Conservation (phyloP, 306 rosid species). For the Fragaria iinumae region DNA sequence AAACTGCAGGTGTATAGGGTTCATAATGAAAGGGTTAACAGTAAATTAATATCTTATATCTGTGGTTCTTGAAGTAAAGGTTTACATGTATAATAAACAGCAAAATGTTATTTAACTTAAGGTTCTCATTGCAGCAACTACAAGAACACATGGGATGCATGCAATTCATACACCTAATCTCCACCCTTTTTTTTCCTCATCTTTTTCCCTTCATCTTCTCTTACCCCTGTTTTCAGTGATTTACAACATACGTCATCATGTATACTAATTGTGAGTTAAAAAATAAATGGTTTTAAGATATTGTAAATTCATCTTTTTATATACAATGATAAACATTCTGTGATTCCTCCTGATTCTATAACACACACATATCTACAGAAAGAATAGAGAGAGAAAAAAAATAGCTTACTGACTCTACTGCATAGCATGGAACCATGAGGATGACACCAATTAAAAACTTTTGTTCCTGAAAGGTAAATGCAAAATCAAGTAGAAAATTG, state of each 20-base stretch:
- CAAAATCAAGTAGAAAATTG: slow-evolving; percentile 12
- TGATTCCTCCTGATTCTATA: neutral
- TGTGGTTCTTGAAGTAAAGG: neutral
- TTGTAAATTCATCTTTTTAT: neutral
- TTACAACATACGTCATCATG: neutral
- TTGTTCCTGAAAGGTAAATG: slow-evolving; percentile 57
- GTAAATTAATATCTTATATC: neutral
- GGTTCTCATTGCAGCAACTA: neutral
- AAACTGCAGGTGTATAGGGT: neutral
- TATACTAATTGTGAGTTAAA: neutral
- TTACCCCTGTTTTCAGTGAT: neutral
- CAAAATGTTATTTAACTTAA: neutral
- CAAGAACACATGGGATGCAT: neutral
- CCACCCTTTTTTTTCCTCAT: neutral
- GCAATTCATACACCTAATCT: neutral
- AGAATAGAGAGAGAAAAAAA: neutral
- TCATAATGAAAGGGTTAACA: neutral
- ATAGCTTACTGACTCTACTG: slow-evolving; percentile 88
- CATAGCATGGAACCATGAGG: slow-evolving; percentile 95
- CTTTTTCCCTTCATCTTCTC: neutral
- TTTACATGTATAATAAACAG: neutral
- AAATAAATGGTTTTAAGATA: neutral
- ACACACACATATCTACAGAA: neutral
- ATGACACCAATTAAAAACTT: slow-evolving; percentile 88
- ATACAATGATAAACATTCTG: neutral